Conservation (phyloP, 1,284 basidiomycete genomes). For the Rhodotorula mucilaginosa region DNA sequence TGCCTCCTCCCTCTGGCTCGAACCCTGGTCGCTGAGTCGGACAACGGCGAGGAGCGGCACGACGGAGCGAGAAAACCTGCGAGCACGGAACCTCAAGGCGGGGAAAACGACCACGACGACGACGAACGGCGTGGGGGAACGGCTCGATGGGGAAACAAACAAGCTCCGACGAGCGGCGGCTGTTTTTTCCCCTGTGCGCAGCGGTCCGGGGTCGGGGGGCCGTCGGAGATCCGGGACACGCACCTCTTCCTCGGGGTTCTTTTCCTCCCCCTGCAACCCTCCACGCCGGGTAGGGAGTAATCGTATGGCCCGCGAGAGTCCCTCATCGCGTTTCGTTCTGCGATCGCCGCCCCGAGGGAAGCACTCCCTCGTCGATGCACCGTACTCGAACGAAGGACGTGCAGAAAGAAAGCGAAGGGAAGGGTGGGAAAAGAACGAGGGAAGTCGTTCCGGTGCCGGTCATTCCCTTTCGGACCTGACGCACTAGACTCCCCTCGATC, state of each 20-base stretch:
- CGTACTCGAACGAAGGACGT: background rate
- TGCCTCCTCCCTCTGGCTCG: background rate
- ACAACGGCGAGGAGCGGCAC: background rate
- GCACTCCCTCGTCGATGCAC: background rate
- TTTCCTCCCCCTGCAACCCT: too few species aligned
- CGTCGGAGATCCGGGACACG: too few species aligned
- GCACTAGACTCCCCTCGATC: background rate
- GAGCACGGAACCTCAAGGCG: background rate
- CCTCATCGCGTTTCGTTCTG: background rate
- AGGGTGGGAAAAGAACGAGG: background rate
- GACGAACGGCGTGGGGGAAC: too few species aligned
- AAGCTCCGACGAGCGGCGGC: too few species aligned
- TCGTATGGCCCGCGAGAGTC: background rate
- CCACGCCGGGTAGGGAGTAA: too few species aligned
- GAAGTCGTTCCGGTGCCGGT: constrained; percentile 8
- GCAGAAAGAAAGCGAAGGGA: background rate
- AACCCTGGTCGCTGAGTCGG: background rate
- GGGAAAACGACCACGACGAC: too few species aligned
- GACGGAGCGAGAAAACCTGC: background rate
- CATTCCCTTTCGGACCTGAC: background rate
- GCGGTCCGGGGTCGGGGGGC: too few species aligned
- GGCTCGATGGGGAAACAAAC: too few species aligned
- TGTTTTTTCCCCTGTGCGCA: too few species aligned
- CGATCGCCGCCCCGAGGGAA: background rate
- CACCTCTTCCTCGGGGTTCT: too few species aligned